Evolutionary conservation across 2,329 filamentous ascomycete species (phyloP), one percentile per base, ranked within the genome.

Genomic region (Ceratocystis smalleyi): DNA sequence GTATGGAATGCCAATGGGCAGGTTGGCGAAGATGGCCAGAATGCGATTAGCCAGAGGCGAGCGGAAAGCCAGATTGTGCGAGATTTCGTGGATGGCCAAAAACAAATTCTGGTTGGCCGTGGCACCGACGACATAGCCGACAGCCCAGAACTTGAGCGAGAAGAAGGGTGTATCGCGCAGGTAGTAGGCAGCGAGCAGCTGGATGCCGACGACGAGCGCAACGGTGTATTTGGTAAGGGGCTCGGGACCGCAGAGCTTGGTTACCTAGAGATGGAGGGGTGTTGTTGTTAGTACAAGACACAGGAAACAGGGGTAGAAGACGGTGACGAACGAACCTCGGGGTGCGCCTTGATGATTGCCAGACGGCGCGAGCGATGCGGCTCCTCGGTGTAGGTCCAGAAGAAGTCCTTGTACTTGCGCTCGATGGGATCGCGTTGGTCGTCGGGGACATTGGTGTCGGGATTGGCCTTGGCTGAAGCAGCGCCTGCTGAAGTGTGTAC

Each of bases 311-410:
- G 19, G 40, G 24, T 45, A 32, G 62, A 55, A 30, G 66, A 60
- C 59, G 60, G 10, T 43, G 35, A 30, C n/a, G 27, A 24, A 68
- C 73, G 22, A 77, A 92, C 91, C 82, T 99, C 92, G 59, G 94
- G 94, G 73, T 99, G 92, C 64, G 92, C 91, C 78, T 96, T 97
- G 76, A 99, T 97, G 71, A 99, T 99, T 67, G 91, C 90, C 70
- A 92, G 83, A 65, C 94, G 83, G 70, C 94, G 81, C 40, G 92
- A 94, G 69, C 91, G 84, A 76, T 99, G 94, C 67, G 94, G 94
- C 76, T 99, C 94, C 75, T 99, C 94, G 8, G 94, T 96, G 73
- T 99, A 97, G 49, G 94, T 96, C 94, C 95, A 97, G 78, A 95
- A 96, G 80, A 97, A 97, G 74, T 81, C 74, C 63, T 74, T 71